Conservation (phyloP, 2,329 filamentous ascomycete genomes). For the Stenocarpella maydis region DNA sequence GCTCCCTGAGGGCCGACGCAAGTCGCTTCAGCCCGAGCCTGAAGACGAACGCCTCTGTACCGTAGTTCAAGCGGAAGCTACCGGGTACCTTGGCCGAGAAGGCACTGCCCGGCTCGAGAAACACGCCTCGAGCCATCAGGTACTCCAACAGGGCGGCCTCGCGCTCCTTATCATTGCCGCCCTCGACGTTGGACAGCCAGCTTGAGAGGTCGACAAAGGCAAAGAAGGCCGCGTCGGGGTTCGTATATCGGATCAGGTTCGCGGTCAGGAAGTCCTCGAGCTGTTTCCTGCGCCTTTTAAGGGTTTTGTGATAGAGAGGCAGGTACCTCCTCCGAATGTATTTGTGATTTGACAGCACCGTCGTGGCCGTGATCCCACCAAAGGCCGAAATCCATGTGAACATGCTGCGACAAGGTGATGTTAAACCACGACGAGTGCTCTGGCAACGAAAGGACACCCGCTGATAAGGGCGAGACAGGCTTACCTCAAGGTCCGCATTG, state of each 20-base stretch:
- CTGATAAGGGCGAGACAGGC: not conserved
- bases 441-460: not conserved
- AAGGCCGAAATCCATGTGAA: slow-evolving; percentile 33
- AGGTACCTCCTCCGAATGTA: slow-evolving; percentile 25
- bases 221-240: slow-evolving; percentile 29
- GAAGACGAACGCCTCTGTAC: slow-evolving; percentile 9
- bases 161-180: slow-evolving; percentile 6
- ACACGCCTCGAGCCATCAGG: slow-evolving; percentile 29
- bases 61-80: slow-evolving; percentile 30
- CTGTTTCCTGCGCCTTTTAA: slow-evolving; percentile 26
- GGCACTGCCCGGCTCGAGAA: slow-evolving; percentile 29
- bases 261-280: not conserved
- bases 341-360: slow-evolving; percentile 20
- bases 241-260: slow-evolving; percentile 10
- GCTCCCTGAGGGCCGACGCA: slow-evolving; percentile 11
- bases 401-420: slow-evolving; percentile 20
- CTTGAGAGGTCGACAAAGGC: slow-evolving; percentile 25
- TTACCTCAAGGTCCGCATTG: slow-evolving; percentile 34
- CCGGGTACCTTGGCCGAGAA: slow-evolving; percentile 24
- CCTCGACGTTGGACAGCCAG: slow-evolving; percentile 28
- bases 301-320: slow-evolving; percentile 22
- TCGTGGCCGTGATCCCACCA: slow-evolving; percentile 21
- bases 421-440: not conserved
- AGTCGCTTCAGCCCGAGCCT: slow-evolving; percentile 24
- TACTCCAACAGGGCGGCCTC: slow-evolving; percentile 27